A percentile compares a stretch with the other conserved stretches of the same genome.
Evolutionary conservation across 306 rosid species (phyloP).

Genomic region (Glycyrrhiza uralensis): DNA sequence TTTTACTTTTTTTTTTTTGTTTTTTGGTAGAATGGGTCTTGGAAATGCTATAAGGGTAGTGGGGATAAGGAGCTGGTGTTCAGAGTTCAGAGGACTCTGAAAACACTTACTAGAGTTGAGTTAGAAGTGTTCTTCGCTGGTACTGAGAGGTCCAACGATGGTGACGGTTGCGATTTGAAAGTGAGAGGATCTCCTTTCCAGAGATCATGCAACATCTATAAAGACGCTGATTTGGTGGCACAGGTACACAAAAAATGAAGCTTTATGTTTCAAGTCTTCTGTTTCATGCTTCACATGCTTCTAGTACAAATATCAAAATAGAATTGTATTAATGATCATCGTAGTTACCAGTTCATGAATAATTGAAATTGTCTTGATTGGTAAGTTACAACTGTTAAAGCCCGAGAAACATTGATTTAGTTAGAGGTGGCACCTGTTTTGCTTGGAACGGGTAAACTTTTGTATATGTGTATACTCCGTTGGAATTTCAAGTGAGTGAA

Average conservation of each 20-base stretch:
- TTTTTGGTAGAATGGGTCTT: slow-evolving; percentile 55
- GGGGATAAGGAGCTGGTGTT: slow-evolving; percentile 41
- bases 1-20: neutral
- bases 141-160: slow-evolving; percentile 34
- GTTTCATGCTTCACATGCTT: neutral
- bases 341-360: neutral
- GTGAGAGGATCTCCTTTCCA: slow-evolving; percentile 65
- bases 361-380: neutral
- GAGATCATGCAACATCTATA: slow-evolving; percentile 67
- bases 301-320: no score
- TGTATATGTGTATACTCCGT: neutral
- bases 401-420: neutral
- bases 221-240: slow-evolving; percentile 55
- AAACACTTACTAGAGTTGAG: slow-evolving; percentile 53
- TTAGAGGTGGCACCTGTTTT: neutral
- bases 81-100: slow-evolving; percentile 50
- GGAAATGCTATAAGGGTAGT: slow-evolving; percentile 72
- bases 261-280: neutral
- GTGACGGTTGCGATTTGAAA: slow-evolving; percentile 40
- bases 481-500: no score
- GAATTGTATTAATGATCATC: neutral
- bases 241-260: slow-evolving; percentile 49
- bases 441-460: neutral
- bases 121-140: slow-evolving; percentile 49
- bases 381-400: no score